Conservation (phyloP, 352 stramenopile genomes). For the Thalassiosira oceanica region DNA sequence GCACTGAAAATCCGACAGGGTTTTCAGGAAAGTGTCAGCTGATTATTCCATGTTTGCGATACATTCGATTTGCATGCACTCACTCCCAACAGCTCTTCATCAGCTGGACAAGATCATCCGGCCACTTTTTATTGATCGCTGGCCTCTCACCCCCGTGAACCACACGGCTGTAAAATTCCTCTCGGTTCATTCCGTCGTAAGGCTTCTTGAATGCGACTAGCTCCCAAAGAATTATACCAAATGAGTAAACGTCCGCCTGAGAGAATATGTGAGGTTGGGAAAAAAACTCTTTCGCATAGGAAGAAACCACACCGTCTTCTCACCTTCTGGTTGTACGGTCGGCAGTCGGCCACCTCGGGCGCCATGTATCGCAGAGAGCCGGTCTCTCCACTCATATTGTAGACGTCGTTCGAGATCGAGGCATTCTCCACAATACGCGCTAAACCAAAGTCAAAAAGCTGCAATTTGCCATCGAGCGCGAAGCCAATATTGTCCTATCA, state of each 20-base stretch:
- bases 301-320: too few relatives aligned
- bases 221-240: slow-evolving; percentile 81
- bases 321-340: slow-evolving; percentile 91
- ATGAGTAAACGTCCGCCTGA: too few relatives aligned
- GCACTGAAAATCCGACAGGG: too few relatives aligned
- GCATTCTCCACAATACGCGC: slow-evolving; percentile 75
- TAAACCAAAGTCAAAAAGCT: slow-evolving; percentile 81
- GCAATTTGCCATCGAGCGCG: slow-evolving; percentile 73
- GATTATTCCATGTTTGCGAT: too few relatives aligned
- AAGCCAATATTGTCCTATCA: too few relatives aligned
- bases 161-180: slow-evolving; percentile 76
- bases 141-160: slow-evolving; percentile 72
- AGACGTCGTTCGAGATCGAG: slow-evolving; percentile 67
- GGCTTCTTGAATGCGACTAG: slow-evolving; percentile 77
- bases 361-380: slow-evolving; percentile 90
- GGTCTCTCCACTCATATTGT: slow-evolving; percentile 81
- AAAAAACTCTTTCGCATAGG: slow-evolving; percentile 81
- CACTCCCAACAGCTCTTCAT: slow-evolving; percentile 71
- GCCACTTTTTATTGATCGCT: slow-evolving; percentile 76
- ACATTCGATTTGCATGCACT: slow-evolving; percentile 2
- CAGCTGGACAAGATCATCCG: slow-evolving; percentile 63
- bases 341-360: slow-evolving; percentile 90
- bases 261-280: too few relatives aligned
- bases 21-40: too few relatives aligned
- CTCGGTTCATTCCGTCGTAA: slow-evolving; percentile 72